Conservation (phyloP, 441 rosid species). For the Populus hybrid region DNA sequence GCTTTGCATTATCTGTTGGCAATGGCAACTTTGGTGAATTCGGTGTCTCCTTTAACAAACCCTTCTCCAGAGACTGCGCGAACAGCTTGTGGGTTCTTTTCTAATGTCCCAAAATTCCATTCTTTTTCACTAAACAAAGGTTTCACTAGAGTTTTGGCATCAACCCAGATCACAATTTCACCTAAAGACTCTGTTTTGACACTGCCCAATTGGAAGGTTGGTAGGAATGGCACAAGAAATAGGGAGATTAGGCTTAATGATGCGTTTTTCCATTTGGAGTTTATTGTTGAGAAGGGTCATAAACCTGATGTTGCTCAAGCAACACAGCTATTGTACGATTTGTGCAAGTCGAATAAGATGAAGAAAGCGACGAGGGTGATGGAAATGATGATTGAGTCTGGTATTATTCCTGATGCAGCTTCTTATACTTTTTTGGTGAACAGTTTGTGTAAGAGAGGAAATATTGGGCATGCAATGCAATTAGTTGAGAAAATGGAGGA, state of each 20-base stretch:
- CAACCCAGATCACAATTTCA: constrained; percentile 57
- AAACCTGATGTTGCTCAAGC: constrained; percentile 64
- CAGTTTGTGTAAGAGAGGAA: constrained; percentile 65
- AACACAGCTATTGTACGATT: constrained; percentile 70
- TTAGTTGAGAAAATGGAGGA: constrained; percentile 83
- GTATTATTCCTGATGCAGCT: constrained; percentile 60
- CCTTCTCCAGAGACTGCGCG: constrained; percentile 38
- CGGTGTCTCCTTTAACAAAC: constrained; percentile 45
- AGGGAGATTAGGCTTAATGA: constrained; percentile 44
- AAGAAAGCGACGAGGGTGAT: constrained; percentile 68
- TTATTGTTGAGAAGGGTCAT: constrained; percentile 43
- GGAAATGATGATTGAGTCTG: constrained; percentile 66
- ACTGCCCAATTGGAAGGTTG: constrained; percentile 51
- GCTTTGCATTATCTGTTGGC: background rate
- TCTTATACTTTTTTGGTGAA: constrained; percentile 64
- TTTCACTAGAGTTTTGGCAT: constrained; percentile 51
- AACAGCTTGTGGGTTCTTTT: constrained; percentile 42
- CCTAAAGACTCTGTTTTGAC: constrained; percentile 57
- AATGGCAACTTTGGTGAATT: constrained; percentile 56
- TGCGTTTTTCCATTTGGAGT: constrained; percentile 46
- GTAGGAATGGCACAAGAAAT: constrained; percentile 36
- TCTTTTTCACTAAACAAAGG: constrained; percentile 52
- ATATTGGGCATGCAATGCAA: constrained; percentile 85
- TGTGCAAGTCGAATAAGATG: constrained; percentile 58
- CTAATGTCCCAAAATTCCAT: constrained; percentile 43